Base-by-base conservation (phyloP, 495 filamentous ascomycete species). In the Neurospora sp. region DNA sequence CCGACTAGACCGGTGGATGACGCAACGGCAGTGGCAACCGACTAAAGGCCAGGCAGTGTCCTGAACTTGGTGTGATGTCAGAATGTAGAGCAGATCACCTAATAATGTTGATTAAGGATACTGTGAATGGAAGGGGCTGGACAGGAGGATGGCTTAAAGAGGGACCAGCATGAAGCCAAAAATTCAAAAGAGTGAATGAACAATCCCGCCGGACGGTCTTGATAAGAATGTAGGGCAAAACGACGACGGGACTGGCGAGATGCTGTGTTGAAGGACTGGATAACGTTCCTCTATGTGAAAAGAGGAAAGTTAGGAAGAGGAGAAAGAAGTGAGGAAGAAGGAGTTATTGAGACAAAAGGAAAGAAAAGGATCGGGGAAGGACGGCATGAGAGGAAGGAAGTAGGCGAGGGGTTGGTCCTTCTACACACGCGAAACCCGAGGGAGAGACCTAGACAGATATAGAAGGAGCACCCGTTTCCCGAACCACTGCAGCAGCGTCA, bases 361-460 rank as follows among this genome's bases (percentile, higher is more conserved):
- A 42, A 38, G 27, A 45, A 71, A 18, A n/a, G 20, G 22, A 4
- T 16, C 14, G 14, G 18, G 39, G 22, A n/a, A 72, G 42, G 27
- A 35, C 8, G 39, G n/a, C 20, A 69, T 70, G 42, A 18, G 73
- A 72, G 39, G 18, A 37, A 35, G 20, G 53, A 65, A 65, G 69
- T 53, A 53, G 20, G 44, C 27, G 41, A n/a, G 8, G 22, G 16
- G 44, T 31, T 38, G 44, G 44, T 31, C 16, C 70, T 20, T 69
- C 41, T 27, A 35, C 27, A 31, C 27, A 27, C 47, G 70, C 53
- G 53, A 18, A 65, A 35, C 27, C 70, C 70, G 37, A n/a, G 70
- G 45, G 40, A 61, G 38, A 37, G 69, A 53, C 20, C 41, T 61
- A 68, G 71, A 42, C 75, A 78, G 75, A 78, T 80, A 80, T 80